Evolutionary conservation across 2,329 filamentous ascomycete species (phyloP).

Genomic region (Exophiala aquamarina): DNA sequence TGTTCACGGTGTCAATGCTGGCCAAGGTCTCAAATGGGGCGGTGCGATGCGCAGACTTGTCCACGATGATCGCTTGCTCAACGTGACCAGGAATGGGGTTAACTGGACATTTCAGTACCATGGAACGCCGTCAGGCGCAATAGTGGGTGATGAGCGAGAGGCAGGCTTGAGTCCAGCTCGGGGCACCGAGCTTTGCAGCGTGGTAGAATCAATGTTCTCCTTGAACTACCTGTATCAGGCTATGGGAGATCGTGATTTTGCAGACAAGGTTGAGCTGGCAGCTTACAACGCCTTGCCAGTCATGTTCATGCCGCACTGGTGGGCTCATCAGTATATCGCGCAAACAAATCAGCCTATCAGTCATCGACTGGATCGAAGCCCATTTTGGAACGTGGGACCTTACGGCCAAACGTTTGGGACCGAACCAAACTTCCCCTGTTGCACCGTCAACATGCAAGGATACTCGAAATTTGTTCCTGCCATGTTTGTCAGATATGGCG

Average conservation of each 20-base stretch:
- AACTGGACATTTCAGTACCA: conserved; percentile 52
- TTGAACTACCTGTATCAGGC: conserved; percentile 52
- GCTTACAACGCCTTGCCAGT: conserved; percentile 58
- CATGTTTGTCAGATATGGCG: conserved; percentile 45
- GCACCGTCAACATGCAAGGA: conserved; percentile 61
- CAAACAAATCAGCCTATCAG: conserved; percentile 56
- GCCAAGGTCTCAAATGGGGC: conserved; percentile 47
- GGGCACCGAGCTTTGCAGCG: conserved; percentile 53
- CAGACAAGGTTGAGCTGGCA: conserved; percentile 52
- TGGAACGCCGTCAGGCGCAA: conserved; percentile 47
- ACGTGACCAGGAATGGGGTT: conserved; percentile 44
- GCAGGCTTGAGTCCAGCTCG: conserved; percentile 44
- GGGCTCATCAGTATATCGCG: conserved; percentile 57
- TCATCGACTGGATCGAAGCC: conserved; percentile 41
- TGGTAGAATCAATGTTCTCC: conserved; percentile 54
- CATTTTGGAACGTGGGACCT: conserved; percentile 51
- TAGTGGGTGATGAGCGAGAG: conserved; percentile 53
- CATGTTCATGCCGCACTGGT: conserved; percentile 54
- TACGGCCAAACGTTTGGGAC: conserved; percentile 52
- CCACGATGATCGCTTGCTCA: conserved; percentile 42
- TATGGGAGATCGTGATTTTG: conserved; percentile 47
- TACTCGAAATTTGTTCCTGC: conserved; percentile 56
- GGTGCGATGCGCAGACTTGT: conserved; percentile 49
- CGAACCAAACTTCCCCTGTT: conserved; percentile 55
- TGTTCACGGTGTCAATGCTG: conserved; percentile 50